Evolutionary conservation across 2,329 filamentous ascomycete genomes (phyloP).

Genomic region (Corniculantispora saksenae): DNA sequence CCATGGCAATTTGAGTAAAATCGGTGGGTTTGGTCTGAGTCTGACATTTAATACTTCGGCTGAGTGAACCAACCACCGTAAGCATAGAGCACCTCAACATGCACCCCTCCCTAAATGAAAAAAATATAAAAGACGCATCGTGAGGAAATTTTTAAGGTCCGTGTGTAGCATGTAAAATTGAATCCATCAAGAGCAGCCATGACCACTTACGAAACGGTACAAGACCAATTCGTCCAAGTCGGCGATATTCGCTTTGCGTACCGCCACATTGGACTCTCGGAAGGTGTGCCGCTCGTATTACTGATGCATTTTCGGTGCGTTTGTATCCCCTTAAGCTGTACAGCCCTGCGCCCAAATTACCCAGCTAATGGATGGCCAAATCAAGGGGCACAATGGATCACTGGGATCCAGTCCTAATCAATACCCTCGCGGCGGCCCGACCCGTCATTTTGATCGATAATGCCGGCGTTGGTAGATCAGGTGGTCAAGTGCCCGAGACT

Average conservation of each 20-base stretch:
- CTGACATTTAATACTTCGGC: background rate
- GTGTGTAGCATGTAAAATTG: background rate
- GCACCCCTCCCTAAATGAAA: background rate
- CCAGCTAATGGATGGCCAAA: background rate
- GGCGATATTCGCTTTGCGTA: constrained; percentile 31
- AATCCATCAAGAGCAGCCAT: constrained; percentile 22
- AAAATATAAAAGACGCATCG: background rate
- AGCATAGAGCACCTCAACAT: background rate
- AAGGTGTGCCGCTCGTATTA: constrained; percentile 14
- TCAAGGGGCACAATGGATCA: constrained; percentile 40
- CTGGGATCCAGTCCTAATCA: constrained; percentile 47
- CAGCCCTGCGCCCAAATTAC: too few relatives aligned
- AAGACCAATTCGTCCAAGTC: constrained; percentile 32
- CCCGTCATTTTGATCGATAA: constrained; percentile 50
- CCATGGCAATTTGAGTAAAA: background rate
- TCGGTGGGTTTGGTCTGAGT: background rate
- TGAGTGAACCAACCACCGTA: background rate
- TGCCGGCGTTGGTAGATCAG: constrained; percentile 47
- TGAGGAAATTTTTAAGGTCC: background rate
- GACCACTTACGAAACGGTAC: constrained; percentile 33
- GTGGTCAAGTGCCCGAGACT: constrained; percentile 41
- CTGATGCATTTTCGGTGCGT: constrained; percentile 35
- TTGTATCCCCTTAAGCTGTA: background rate
- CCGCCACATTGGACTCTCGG: background rate
- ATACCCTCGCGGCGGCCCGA: constrained; percentile 42